Evolutionary conservation across 176 grass and related monocot species (phyloP).

Genomic region (Bothriochloa decipiens): DNA sequence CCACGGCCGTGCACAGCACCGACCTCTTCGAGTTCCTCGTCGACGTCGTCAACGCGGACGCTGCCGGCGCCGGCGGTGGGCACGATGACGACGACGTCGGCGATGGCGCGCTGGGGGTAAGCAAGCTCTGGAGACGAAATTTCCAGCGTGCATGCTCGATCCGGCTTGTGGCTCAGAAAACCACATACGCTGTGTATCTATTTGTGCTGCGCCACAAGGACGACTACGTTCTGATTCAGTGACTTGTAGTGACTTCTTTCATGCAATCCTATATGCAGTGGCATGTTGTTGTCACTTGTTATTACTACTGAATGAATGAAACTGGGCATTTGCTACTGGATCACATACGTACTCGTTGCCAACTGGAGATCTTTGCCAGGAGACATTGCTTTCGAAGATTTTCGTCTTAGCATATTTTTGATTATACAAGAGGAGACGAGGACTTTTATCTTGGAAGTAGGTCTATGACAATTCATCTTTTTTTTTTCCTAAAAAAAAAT

Average conservation of each 20-base stretch:
- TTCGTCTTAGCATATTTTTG: background rate
- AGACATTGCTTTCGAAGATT: background rate
- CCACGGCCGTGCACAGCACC: constrained; percentile 46
- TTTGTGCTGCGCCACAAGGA: background rate
- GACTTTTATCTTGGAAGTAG: no score
- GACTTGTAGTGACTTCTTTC: background rate
- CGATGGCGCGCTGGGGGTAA: background rate
- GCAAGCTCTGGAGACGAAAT: background rate
- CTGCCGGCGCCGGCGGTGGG: background rate
- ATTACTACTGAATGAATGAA: background rate
- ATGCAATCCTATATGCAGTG: background rate
- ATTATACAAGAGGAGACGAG: no score
- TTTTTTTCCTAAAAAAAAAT: no score
- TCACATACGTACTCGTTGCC: no score
- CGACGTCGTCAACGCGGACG: constrained; percentile 34
- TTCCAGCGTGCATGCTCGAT: background rate
- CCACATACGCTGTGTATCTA: background rate
- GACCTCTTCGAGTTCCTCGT: constrained; percentile 75
- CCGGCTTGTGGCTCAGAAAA: background rate
- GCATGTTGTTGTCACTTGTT: background rate
- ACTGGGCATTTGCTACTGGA: background rate
- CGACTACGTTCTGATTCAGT: background rate
- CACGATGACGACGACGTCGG: background rate
- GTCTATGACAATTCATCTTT: no score
- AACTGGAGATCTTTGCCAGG: background rate